Conservation (phyloP, 192 early-diverging fungal genomes). For the Coemansia sp. region DNA sequence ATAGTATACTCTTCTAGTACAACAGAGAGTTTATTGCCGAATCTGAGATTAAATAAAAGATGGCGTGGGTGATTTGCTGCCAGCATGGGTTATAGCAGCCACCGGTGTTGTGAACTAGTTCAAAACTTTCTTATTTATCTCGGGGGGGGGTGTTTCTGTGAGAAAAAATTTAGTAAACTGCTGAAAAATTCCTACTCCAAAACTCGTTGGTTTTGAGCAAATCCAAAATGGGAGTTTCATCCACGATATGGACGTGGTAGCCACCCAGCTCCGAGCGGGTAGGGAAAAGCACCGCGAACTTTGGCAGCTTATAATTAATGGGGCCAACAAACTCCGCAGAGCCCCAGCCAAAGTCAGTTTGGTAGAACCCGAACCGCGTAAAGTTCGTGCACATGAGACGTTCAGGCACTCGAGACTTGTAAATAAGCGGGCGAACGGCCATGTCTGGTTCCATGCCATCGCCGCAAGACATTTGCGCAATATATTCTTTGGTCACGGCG, state of each 20-base stretch:
- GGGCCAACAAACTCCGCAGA: slow-evolving; percentile 10
- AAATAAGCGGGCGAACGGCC: neutral
- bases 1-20: too few species aligned
- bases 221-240: neutral
- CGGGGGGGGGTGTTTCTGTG: too few species aligned
- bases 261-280: neutral
- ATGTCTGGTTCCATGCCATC: neutral
- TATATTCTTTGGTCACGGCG: slow-evolving; percentile 6
- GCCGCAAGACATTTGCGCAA: slow-evolving; percentile 1
- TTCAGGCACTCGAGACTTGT: slow-evolving; percentile 1
- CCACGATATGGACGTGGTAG: slow-evolving; percentile 12
- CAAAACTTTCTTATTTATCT: too few species aligned
- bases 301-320: slow-evolving; percentile 4
- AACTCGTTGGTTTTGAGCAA: neutral
- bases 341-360: slow-evolving; percentile 16
- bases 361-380: slow-evolving; percentile 5
- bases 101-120: too few species aligned
- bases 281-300: slow-evolving; percentile 13
- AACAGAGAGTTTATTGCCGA: too few species aligned
- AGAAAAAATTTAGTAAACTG: too few species aligned
- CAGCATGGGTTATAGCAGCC: too few species aligned
- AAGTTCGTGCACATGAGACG: neutral
- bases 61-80: too few species aligned
- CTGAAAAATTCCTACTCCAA: too few species aligned
- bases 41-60: too few species aligned